Evolutionary conservation across 768 basidiomycete genomes (phyloP).

Genomic region (Auricularia sp.): DNA sequence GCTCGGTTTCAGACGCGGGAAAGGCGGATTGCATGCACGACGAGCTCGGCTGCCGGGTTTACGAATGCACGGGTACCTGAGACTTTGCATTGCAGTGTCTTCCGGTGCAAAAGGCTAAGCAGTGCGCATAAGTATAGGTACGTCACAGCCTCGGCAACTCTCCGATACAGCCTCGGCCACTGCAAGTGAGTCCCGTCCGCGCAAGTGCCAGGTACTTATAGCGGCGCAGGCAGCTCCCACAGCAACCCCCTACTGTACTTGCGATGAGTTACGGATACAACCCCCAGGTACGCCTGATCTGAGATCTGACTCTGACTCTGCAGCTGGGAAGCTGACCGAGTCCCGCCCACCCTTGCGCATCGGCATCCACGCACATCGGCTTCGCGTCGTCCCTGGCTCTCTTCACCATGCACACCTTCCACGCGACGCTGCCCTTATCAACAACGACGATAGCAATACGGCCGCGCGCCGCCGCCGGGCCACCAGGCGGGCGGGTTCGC

Average conservation of each 20-base stretch:
- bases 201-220: too few relatives aligned
- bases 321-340: background rate
- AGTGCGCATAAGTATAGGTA: too few relatives aligned
- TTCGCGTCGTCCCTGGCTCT: background rate
- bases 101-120: too few relatives aligned
- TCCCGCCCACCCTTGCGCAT: background rate
- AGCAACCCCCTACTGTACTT: background rate
- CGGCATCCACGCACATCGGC: background rate
- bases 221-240: too few relatives aligned
- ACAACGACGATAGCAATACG: constrained; percentile 11
- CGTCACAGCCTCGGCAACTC: too few relatives aligned
- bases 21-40: too few relatives aligned
- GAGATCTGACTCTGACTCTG: background rate
- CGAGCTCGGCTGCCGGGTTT: too few relatives aligned
- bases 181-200: too few relatives aligned
- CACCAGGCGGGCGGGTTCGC: constrained; percentile 26
- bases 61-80: too few relatives aligned
- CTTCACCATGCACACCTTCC: background rate
- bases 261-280: background rate
- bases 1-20: too few relatives aligned
- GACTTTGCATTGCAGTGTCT: too few relatives aligned
- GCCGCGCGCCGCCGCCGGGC: constrained; percentile 16
- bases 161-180: too few relatives aligned
- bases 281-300: background rate
- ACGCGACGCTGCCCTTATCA: background rate